phyloP scores from a whole-genome alignment of 495 filamentous ascomycete genomes.

The Trypethelium eluteriae region DNA sequence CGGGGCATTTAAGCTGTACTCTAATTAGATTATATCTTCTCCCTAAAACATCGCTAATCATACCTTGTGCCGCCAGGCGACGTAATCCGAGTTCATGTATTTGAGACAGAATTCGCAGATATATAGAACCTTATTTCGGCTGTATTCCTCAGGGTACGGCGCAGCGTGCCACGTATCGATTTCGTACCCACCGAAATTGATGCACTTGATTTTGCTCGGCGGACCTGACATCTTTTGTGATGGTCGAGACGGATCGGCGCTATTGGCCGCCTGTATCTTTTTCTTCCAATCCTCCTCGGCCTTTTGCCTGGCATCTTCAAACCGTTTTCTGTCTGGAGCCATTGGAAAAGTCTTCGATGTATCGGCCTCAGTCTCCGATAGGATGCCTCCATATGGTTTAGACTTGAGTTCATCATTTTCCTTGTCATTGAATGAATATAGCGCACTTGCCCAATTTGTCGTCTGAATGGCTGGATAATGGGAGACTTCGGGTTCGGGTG shows the following conservation, averaged over 20 bases:
- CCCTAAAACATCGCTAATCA: constrained; percentile 11
- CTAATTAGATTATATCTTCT: constrained; percentile 16
- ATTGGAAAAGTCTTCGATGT: constrained; percentile 80
- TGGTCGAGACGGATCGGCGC: constrained; percentile 42
- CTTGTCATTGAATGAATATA: constrained; percentile 77
- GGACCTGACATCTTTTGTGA: constrained; percentile 71
- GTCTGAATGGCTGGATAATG: constrained; percentile 52
- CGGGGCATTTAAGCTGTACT: constrained; percentile 68
- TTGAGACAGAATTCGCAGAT: constrained; percentile 99
- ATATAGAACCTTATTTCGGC: constrained; percentile 85
- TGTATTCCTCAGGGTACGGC: constrained; percentile 97
- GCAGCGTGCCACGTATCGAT: constrained; percentile 99
- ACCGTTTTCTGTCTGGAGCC: constrained; percentile 68
- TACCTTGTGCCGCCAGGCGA: constrained; percentile 94
- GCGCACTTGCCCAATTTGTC: constrained; percentile 52
- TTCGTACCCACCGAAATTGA: constrained; percentile 93
- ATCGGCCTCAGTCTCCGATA: constrained; percentile 82
- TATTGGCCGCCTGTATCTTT: constrained; percentile 41
- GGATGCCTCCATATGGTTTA: constrained; percentile 92
- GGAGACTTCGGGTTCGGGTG: constrained; percentile 15
- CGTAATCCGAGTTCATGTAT: constrained; percentile 98
- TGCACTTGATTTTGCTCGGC: constrained; percentile 94
- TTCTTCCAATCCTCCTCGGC: constrained; percentile 87
- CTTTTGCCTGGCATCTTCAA: constrained; percentile 77
- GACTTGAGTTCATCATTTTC: constrained; percentile 82